Conservation (phyloP, 1,139 yeast species). For the Lodderomyces parapsilosis region DNA sequence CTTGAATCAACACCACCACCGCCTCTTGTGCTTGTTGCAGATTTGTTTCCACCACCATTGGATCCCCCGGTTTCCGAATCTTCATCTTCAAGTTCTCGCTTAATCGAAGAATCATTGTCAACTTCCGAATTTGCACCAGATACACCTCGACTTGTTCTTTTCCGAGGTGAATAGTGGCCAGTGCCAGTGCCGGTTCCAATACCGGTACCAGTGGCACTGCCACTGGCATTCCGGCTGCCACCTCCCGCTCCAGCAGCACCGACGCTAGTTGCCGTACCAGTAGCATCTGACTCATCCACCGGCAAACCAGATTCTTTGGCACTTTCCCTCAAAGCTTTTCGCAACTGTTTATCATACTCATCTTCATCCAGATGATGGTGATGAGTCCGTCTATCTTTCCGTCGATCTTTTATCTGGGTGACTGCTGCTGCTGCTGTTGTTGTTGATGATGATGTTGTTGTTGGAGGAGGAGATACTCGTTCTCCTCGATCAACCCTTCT, state of each 20-base stretch:
- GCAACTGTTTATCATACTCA: conserved; percentile 64
- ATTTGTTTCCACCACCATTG: conserved; percentile 15
- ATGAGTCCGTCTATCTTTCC: conserved; percentile 73
- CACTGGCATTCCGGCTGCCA: background rate
- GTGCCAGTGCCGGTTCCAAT: background rate
- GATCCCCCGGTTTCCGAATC: conserved; percentile 9
- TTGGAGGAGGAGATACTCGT: background rate
- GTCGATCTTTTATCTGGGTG: conserved; percentile 42
- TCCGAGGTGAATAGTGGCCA: conserved; percentile 5
- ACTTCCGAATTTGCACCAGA: conserved; percentile 3
- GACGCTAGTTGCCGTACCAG: background rate
- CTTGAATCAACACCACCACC: conserved; percentile 6
- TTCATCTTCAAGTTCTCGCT: conserved; percentile 1
- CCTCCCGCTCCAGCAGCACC: background rate
- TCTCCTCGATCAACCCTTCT: conserved; percentile 1
- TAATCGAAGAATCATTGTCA: background rate
- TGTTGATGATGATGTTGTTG: background rate
- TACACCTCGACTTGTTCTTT: conserved; percentile 3
- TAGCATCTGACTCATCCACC: conserved; percentile 8
- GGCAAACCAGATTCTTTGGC: conserved; percentile 41
- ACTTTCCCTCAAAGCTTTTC: conserved; percentile 69
- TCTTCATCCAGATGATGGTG: conserved; percentile 39
- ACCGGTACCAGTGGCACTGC: background rate
- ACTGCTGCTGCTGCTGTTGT: background rate
- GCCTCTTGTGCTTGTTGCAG: conserved; percentile 9